Percentiles rank a stretch among this genome's conserved stretches.
Conservation (phyloP, 2,329 filamentous ascomycete genomes). For the Aspergillus bombycis region DNA sequence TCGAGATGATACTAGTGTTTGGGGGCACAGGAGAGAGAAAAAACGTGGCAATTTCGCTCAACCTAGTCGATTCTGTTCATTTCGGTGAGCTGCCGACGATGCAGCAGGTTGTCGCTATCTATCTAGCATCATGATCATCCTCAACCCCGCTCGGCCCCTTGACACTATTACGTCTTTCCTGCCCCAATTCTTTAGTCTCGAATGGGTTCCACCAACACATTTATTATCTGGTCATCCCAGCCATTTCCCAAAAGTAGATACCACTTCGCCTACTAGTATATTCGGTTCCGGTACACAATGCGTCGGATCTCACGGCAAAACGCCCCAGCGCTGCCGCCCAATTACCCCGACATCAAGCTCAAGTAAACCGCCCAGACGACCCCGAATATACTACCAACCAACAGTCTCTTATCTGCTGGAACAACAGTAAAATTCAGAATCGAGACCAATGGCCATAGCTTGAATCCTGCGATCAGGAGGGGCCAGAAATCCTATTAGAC, state of each 20-base stretch:
- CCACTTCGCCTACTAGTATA: neutral
- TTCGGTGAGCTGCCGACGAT: neutral
- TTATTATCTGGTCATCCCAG: neutral
- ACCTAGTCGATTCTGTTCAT: neutral
- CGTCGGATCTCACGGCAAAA: neutral
- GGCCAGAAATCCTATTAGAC: conserved; percentile 38
- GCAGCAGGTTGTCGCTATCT: neutral
- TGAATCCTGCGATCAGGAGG: conserved; percentile 42
- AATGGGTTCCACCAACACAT: neutral
- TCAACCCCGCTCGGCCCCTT: neutral
- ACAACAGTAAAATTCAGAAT: conserved; percentile 43
- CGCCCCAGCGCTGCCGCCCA: neutral
- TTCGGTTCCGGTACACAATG: neutral
- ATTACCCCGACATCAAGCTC: conserved; percentile 34
- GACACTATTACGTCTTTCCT: neutral
- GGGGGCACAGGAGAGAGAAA: no score
- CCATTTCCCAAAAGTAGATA: neutral
- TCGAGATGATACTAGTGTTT: neutral
- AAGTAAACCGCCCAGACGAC: conserved; percentile 45
- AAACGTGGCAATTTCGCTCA: neutral
- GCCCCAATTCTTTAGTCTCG: neutral
- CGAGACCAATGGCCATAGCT: conserved; percentile 46
- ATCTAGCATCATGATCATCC: neutral
- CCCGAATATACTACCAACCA: conserved; percentile 41
- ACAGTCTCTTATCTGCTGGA: conserved; percentile 37